Conservation (phyloP, 2,329 filamentous ascomycete genomes). For the Cladosporium sp. region DNA sequence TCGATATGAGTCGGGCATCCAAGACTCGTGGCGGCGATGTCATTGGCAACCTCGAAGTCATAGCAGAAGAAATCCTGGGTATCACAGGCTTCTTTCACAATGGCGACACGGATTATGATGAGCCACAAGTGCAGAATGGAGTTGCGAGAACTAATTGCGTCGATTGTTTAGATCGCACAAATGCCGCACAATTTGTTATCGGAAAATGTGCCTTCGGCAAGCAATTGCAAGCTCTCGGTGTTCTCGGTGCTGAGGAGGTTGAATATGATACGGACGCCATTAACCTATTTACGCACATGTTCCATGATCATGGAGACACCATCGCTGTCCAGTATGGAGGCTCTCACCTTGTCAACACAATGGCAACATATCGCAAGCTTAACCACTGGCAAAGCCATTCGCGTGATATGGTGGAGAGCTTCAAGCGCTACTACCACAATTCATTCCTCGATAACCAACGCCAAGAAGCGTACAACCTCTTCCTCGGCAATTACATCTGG, state of each 20-base stretch:
- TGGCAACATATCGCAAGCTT: conserved; percentile 98
- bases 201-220: conserved; percentile 89
- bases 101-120: conserved; percentile 64
- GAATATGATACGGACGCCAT: conserved; percentile 90
- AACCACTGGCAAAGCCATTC: conserved; percentile 99
- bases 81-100: conserved; percentile 95
- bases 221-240: conserved; percentile 85
- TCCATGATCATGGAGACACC: conserved; percentile 94
- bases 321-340: conserved; percentile 97
- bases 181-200: conserved; percentile 96
- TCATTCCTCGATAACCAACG: conserved; percentile 96
- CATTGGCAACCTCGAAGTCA: conserved; percentile 82
- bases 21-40: conserved; percentile 91
- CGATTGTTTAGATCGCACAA: conserved; percentile 93
- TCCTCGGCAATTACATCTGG: conserved; percentile 93
- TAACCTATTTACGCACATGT: conserved; percentile 94
- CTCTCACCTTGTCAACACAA: conserved; percentile 95
- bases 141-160: conserved; percentile 96
- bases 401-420: conserved; percentile 97
- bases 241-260: conserved; percentile 72
- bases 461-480: conserved; percentile 96
- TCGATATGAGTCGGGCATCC: conserved; percentile 95
- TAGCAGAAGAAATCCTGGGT: conserved; percentile 80
- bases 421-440: conserved; percentile 99
- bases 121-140: conserved; percentile 77